Percentiles rank a stretch among this genome's conserved stretches.
phyloP scores from a whole-genome alignment of 305 asterid genomes.

The Andrographis paniculata region DNA sequence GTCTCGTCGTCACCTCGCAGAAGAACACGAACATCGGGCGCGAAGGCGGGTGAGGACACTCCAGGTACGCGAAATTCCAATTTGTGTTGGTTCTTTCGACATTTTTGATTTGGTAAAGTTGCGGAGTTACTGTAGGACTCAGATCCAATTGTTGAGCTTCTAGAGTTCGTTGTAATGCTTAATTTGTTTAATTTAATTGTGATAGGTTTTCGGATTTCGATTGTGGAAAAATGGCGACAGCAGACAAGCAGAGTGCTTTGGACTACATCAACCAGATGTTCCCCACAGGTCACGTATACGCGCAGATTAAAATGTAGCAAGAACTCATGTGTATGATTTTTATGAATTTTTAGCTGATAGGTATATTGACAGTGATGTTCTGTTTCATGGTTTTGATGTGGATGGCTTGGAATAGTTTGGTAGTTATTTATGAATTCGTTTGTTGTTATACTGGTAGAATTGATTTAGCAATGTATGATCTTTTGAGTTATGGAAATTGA shows the following conservation, averaged over 20 bases:
- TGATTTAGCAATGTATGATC: background rate
- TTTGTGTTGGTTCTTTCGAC: conserved; percentile 2
- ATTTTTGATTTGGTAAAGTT: conserved; percentile 17
- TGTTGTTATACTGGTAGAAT: conserved; percentile 7
- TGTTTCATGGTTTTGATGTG: background rate
- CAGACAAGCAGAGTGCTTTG: conserved; percentile 81
- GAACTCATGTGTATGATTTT: too few relatives aligned
- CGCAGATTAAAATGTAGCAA: background rate
- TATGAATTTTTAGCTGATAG: background rate
- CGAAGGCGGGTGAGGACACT: conserved; percentile 18
- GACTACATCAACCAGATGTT: conserved; percentile 99
- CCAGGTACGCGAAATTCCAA: conserved; percentile 19
- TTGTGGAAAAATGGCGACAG: conserved; percentile 42
- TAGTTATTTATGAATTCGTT: conserved; percentile 3
- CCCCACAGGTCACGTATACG: conserved; percentile 62
- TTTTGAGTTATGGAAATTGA: conserved; percentile 13
- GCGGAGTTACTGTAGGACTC: conserved; percentile 20
- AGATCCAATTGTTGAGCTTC: conserved; percentile 24
- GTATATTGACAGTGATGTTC: background rate
- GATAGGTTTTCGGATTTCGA: conserved; percentile 20
- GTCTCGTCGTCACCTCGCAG: conserved; percentile 8
- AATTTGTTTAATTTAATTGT: conserved; percentile 13
- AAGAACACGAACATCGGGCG: conserved; percentile 10
- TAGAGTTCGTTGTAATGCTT: conserved; percentile 9
- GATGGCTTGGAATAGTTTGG: conserved; percentile 5